These are phyloP conservation scores for Nematodospora anomalae DNA, from an alignment of 1,139 yeast species.

Conservation along the genomic window DNA sequence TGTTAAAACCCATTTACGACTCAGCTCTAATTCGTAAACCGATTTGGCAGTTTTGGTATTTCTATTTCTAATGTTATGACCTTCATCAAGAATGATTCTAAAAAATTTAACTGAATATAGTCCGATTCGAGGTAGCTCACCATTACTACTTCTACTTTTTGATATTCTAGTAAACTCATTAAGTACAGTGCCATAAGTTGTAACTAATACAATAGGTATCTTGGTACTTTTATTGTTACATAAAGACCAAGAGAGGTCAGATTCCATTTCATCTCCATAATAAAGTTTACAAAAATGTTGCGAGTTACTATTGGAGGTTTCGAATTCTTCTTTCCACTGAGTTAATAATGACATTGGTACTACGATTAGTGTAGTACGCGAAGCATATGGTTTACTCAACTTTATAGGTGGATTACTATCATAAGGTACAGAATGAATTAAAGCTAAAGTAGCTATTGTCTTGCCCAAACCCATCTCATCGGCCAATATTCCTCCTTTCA, in stretches of 20 bases:
- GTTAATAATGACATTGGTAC: conserved; percentile 89
- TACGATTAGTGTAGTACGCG: conserved; percentile 71
- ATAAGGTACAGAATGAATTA: conserved; percentile 63
- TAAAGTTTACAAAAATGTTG: conserved; percentile 56
- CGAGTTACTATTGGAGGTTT: conserved; percentile 46
- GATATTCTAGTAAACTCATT: conserved; percentile 60
- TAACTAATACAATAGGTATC: conserved; percentile 74
- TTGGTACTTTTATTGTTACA: conserved; percentile 31
- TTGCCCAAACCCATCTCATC: conserved; percentile 98
- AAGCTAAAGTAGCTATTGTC: conserved; percentile 78
- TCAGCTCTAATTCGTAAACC: conserved; percentile 61
- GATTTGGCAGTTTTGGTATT: conserved; percentile 81
- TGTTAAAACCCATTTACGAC: conserved; percentile 81
- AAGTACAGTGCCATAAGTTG: conserved; percentile 86
- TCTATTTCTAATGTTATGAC: conserved; percentile 84
- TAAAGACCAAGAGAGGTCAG: conserved; percentile 46
- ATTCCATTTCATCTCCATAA: conserved; percentile 64
- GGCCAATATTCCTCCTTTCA: conserved; percentile 87
- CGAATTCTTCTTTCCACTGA: conserved; percentile 89
- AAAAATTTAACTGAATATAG: conserved; percentile 74
- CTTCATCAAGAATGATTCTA: conserved; percentile 86
- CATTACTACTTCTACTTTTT: conserved; percentile 28
- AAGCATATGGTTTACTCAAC: conserved; percentile 51
- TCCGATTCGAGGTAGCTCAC: conserved; percentile 46
- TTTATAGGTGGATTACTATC: conserved; percentile 27